Percentiles rank a stretch among this genome's conserved stretches.
Conservation (phyloP, 495 filamentous ascomycete species). For the Lineolata rhizophorae region DNA sequence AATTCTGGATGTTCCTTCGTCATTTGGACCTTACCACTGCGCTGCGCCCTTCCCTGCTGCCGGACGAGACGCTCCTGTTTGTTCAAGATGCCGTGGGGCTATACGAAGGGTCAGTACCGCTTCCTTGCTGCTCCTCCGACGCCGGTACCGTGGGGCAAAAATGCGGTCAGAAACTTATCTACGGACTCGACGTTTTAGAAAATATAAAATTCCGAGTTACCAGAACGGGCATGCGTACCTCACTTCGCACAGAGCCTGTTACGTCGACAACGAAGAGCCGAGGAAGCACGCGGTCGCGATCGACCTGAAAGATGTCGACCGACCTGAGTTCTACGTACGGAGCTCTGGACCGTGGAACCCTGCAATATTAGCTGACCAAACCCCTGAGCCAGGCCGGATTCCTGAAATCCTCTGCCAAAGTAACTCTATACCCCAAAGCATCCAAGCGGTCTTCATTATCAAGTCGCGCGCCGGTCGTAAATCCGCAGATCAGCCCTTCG, state of each 20-base stretch:
- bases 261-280: slow-evolving; percentile 77
- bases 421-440: slow-evolving; percentile 65
- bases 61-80: slow-evolving; percentile 80
- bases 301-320: slow-evolving; percentile 76
- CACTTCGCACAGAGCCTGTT: slow-evolving; percentile 85
- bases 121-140: neutral
- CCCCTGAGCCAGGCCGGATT: slow-evolving; percentile 73
- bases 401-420: slow-evolving; percentile 82
- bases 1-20: slow-evolving; percentile 91
- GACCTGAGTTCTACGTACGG: slow-evolving; percentile 68
- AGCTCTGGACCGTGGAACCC: slow-evolving; percentile 1
- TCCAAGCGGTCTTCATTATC: slow-evolving; percentile 30
- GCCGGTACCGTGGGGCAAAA: no score
- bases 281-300: slow-evolving; percentile 68
- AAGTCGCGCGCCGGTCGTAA: slow-evolving; percentile 14
- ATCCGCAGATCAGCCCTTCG: slow-evolving; percentile 18
- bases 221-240: slow-evolving; percentile 94
- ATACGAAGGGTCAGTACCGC: slow-evolving; percentile 91
- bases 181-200: slow-evolving; percentile 28
- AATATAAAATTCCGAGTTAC: slow-evolving; percentile 82
- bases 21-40: slow-evolving; percentile 86
- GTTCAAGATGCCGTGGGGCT: slow-evolving; percentile 93
- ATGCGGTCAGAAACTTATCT: neutral
- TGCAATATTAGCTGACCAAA: no score
- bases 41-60: slow-evolving; percentile 68